Evolutionary conservation across 768 basidiomycete genomes (phyloP).

Genomic region (Neoboletus brunneissimus): DNA sequence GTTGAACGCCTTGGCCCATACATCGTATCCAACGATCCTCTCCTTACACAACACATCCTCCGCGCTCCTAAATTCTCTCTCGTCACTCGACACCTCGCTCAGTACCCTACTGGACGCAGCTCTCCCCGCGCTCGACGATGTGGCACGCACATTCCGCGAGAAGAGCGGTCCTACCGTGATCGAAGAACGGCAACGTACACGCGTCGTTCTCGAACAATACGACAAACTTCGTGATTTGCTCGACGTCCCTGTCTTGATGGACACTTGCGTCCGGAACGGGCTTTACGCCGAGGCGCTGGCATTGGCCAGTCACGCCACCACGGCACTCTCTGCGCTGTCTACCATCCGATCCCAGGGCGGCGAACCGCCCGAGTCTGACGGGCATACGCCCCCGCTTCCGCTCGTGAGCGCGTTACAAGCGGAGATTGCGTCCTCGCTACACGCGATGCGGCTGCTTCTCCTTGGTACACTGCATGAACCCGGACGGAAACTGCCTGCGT

Average conservation of each 20-base stretch:
- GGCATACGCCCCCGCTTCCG: constrained; percentile 17
- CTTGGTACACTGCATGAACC: constrained; percentile 78
- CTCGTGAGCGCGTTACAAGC: constrained; percentile 51
- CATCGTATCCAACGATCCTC: constrained; percentile 89
- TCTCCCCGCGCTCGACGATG: constrained; percentile 75
- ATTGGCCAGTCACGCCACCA: constrained; percentile 67
- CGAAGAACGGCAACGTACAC: constrained; percentile 68
- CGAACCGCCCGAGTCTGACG: constrained; percentile 47
- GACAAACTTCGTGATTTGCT: constrained; percentile 91
- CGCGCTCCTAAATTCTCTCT: constrained; percentile 68
- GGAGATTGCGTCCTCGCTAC: constrained; percentile 64
- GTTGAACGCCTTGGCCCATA: constrained; percentile 83
- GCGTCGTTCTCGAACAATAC: constrained; percentile 88
- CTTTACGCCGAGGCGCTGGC: constrained; percentile 92
- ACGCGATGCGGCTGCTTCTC: constrained; percentile 71
- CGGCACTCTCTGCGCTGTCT: constrained; percentile 41
- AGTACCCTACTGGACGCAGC: constrained; percentile 59
- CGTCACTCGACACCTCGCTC: constrained; percentile 73
- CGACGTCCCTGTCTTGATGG: constrained; percentile 86
- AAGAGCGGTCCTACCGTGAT: constrained; percentile 70
- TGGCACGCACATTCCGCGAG: constrained; percentile 67
- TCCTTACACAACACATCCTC: constrained; percentile 81
- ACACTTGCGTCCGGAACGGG: constrained; percentile 90
- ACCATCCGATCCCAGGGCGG: constrained; percentile 35
- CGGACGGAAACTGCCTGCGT: constrained; percentile 76